A percentile compares a stretch with the other conserved stretches of the same genome.
phyloP scores from a whole-genome alignment of 164 flowering plant genomes.

The Saururus chinensis region DNA sequence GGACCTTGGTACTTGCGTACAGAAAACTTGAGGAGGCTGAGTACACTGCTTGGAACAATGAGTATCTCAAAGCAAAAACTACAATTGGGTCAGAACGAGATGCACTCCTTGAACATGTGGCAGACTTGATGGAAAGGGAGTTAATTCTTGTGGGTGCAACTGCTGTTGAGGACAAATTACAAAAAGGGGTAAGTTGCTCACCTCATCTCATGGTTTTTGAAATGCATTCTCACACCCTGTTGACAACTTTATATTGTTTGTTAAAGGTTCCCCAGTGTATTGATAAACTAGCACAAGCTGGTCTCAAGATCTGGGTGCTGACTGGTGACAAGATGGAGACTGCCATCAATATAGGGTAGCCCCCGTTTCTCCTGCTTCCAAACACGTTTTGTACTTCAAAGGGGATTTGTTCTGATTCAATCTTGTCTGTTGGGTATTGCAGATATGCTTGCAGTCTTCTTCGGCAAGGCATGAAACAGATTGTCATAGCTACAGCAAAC shows the following conservation, averaged over 20 bases:
- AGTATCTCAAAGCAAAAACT: constrained; percentile 71
- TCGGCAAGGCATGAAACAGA: constrained; percentile 95
- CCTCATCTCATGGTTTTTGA: neutral
- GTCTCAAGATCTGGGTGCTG: constrained; percentile 97
- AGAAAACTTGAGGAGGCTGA: constrained; percentile 78
- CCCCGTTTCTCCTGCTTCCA: constrained; percentile 1
- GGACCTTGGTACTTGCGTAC: constrained; percentile 90
- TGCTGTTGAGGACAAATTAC: constrained; percentile 98
- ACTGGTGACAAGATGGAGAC: constrained; percentile 99
- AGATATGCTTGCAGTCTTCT: constrained; percentile 92
- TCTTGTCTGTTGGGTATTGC: constrained; percentile 12
- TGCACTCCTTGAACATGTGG: constrained; percentile 57
- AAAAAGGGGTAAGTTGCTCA: constrained; percentile 60
- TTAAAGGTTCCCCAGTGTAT: constrained; percentile 95
- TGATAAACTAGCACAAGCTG: constrained; percentile 99
- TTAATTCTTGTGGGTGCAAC: constrained; percentile 93
- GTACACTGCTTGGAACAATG: constrained; percentile 74
- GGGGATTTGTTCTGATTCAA: no score
- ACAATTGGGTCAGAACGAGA: constrained; percentile 83
- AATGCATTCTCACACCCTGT: neutral
- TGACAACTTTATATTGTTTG: neutral
- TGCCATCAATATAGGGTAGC: constrained; percentile 96
- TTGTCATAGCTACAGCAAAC: constrained; percentile 40
- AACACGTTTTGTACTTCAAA: neutral
- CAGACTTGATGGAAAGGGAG: constrained; percentile 86